phyloP scores from a whole-genome alignment of 2,329 filamentous ascomycete species.

The Fusarium sp. region DNA sequence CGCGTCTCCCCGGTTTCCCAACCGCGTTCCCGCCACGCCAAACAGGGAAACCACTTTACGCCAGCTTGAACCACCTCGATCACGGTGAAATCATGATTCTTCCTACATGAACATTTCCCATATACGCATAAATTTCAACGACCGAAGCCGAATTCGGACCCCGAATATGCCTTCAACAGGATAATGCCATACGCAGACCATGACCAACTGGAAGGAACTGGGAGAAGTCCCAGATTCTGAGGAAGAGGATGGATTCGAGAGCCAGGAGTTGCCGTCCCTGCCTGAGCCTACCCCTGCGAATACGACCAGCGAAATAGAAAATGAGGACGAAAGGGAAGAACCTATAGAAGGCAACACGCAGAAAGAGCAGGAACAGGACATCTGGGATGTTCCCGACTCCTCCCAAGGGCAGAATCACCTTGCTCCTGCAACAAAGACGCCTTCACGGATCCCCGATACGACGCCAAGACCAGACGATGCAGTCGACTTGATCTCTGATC shows the following conservation, averaged over 20 bases:
- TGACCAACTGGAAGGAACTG: slow-evolving; percentile 63
- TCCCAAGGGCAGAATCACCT: slow-evolving; percentile 42
- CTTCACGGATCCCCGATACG: slow-evolving; percentile 10
- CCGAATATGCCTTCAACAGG: slow-evolving; percentile 26
- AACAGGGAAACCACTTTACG: slow-evolving; percentile 35
- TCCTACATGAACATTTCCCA: slow-evolving; percentile 6
- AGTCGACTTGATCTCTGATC: not conserved
- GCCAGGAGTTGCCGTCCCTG: slow-evolving; percentile 41
- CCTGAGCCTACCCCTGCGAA: slow-evolving; percentile 1
- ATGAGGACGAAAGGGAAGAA: not conserved
- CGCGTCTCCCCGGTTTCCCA: slow-evolving; percentile 42
- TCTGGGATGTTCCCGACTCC: slow-evolving; percentile 54
- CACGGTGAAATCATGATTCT: slow-evolving; percentile 16
- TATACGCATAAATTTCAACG: not conserved
- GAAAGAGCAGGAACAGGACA: slow-evolving; percentile 35
- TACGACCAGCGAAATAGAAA: slow-evolving; percentile 3
- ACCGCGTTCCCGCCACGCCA: slow-evolving; percentile 44
- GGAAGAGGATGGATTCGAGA: slow-evolving; percentile 59
- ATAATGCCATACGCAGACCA: slow-evolving; percentile 49
- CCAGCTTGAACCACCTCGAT: slow-evolving; percentile 13
- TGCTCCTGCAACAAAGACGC: slow-evolving; percentile 1
- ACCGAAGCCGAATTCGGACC: slow-evolving; percentile 3
- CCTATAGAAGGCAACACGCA: not conserved
- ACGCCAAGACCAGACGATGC: slow-evolving; percentile 7
- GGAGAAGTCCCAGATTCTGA: slow-evolving; percentile 65